Conservation (phyloP, 345 rosid genomes). For the Brassica carinata region DNA sequence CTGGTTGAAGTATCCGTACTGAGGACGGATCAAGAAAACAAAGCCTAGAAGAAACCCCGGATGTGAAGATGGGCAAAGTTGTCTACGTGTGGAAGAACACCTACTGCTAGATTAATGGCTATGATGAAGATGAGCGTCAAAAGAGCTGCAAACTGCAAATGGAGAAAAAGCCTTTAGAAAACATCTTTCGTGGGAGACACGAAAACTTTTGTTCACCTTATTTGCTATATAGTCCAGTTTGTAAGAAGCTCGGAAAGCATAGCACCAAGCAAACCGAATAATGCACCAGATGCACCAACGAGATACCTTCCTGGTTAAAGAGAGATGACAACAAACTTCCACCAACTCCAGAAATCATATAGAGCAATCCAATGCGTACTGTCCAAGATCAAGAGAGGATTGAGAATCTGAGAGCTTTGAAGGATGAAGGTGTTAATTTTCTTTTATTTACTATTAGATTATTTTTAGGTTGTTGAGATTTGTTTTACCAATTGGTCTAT, state of each 20-base stretch:
- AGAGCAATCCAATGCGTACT: slow-evolving; percentile 83
- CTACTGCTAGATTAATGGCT: slow-evolving; percentile 68
- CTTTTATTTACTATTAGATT: too few species aligned
- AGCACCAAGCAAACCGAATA: slow-evolving; percentile 92
- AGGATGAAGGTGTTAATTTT: background rate
- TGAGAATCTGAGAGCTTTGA: background rate
- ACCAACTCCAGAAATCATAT: slow-evolving; percentile 81
- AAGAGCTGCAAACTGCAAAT: slow-evolving; percentile 76
- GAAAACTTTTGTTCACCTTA: too few species aligned
- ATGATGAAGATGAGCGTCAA: slow-evolving; percentile 76
- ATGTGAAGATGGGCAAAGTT: slow-evolving; percentile 91
- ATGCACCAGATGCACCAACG: slow-evolving; percentile 99
- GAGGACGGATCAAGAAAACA: slow-evolving; percentile 79
- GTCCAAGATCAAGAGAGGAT: slow-evolving; percentile 21
- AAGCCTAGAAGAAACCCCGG: slow-evolving; percentile 95
- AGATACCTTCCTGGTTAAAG: slow-evolving; percentile 72
- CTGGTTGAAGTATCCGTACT: slow-evolving; percentile 71
- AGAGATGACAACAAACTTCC: slow-evolving; percentile 90
- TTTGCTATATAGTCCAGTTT: slow-evolving; percentile 96
- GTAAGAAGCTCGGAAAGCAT: slow-evolving; percentile 95
- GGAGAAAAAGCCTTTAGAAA: slow-evolving; percentile 31
- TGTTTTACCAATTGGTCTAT: too few species aligned
- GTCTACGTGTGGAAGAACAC: slow-evolving; percentile 93
- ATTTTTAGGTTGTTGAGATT: too few species aligned
- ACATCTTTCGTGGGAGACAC: too few species aligned